Conservation (phyloP, 2,329 filamentous ascomycete genomes). For the Lecanosticta acicola region DNA sequence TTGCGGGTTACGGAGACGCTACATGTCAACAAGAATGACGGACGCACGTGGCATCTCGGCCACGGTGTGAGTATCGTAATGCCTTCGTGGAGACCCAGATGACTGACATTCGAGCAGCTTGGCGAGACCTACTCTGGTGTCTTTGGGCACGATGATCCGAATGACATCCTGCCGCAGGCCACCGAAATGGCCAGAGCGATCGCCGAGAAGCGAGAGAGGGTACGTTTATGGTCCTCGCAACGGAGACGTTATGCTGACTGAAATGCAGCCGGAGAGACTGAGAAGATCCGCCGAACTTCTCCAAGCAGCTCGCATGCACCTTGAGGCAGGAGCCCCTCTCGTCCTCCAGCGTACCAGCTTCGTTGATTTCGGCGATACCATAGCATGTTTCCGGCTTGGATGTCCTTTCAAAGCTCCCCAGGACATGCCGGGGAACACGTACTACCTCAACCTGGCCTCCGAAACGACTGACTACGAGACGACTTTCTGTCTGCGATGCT, state of each 20-base stretch:
- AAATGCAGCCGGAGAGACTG: conserved; percentile 1
- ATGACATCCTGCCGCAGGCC: conserved; percentile 1
- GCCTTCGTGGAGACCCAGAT: no score
- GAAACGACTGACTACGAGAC: conserved; percentile 1
- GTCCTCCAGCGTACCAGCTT: conserved; percentile 7
- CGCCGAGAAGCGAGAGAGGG: conserved; percentile 2
- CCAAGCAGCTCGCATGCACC: neutral
- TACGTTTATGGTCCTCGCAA: conserved; percentile 1
- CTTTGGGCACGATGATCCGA: conserved; percentile 7
- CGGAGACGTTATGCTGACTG: neutral
- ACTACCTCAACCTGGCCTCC: conserved; percentile 1
- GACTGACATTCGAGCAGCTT: no score
- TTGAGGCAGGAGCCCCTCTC: neutral
- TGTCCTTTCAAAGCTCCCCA: neutral
- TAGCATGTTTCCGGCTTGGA: conserved; percentile 3
- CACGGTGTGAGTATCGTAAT: conserved; percentile 11
- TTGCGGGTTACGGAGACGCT: neutral
- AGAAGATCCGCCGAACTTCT: neutral
- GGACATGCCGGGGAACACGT: neutral
- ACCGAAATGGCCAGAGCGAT: conserved; percentile 1
- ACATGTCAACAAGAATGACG: conserved; percentile 10
- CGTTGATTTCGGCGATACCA: conserved; percentile 5
- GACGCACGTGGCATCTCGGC: conserved; percentile 16
- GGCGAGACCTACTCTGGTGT: conserved; percentile 15
- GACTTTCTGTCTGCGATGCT: conserved; percentile 16